Evolutionary conservation across 2,329 filamentous ascomycete genomes (phyloP).

Genomic region (Colletotrichum truncatum): DNA sequence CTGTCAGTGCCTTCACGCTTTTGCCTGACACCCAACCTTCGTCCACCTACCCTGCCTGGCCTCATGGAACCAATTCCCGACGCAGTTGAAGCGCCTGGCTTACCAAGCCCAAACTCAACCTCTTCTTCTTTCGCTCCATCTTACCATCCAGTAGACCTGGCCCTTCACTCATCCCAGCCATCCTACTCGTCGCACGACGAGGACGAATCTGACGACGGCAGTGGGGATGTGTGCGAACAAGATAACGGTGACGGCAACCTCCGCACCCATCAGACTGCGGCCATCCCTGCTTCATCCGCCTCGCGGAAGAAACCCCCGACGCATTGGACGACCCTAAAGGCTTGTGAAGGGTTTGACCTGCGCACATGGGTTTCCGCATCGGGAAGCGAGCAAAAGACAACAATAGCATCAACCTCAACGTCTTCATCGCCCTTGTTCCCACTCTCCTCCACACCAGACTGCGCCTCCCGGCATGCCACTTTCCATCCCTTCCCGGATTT

Average conservation of each 20-base stretch:
- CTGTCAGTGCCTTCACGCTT: background rate
- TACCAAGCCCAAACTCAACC: background rate
- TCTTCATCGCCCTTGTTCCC: background rate
- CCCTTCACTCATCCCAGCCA: background rate
- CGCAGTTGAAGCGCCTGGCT: background rate
- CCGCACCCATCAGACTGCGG: background rate
- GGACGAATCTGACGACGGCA: background rate
- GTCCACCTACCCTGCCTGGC: background rate
- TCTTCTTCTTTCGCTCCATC: background rate
- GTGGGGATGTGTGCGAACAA: background rate
- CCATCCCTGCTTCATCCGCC: conserved; percentile 12
- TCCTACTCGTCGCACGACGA: background rate
- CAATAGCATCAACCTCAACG: background rate
- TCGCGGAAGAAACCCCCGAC: background rate
- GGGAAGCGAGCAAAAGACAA: background rate
- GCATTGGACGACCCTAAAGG: conserved; percentile 8
- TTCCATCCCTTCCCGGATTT: conserved; percentile 29
- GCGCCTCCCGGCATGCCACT: background rate
- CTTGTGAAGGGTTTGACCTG: conserved; percentile 23
- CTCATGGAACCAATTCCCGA: background rate
- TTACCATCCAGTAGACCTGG: background rate
- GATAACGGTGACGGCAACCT: background rate
- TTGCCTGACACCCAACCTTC: conserved; percentile 8
- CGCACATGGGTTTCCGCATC: conserved; percentile 22
- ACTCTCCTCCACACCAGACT: background rate